Conservation (phyloP, 2,329 filamentous ascomycete species). For the Lasiodiplodia theobromae region DNA sequence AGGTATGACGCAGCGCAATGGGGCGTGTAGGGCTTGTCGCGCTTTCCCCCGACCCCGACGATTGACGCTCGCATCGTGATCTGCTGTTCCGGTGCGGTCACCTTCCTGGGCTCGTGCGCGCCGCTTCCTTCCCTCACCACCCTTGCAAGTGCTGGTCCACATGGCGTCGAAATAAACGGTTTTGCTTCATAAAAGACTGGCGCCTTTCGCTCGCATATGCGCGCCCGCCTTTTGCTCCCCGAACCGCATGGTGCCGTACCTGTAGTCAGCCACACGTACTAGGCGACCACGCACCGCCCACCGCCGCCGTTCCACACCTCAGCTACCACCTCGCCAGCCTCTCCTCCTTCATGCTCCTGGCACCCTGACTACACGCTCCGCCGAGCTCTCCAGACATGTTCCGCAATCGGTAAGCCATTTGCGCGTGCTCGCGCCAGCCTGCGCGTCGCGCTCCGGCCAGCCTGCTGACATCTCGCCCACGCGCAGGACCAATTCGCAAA, state of each 20-base stretch:
- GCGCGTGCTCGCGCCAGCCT: neutral
- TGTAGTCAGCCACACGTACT: conserved; percentile 27
- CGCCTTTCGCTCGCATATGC: conserved; percentile 26
- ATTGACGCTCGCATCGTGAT: conserved; percentile 28
- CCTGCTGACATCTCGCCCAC: conserved; percentile 27
- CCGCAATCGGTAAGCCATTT: conserved; percentile 53
- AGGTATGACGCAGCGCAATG: conserved; percentile 25
- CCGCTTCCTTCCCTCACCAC: conserved; percentile 27
- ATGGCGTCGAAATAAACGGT: conserved; percentile 29
- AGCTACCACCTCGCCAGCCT: conserved; percentile 3
- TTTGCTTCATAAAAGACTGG: conserved; percentile 29
- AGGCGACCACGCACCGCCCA: conserved; percentile 25
- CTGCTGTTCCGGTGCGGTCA: conserved; percentile 26
- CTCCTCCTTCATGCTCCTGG: conserved; percentile 41
- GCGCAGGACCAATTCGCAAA: conserved; percentile 76
- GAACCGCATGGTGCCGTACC: conserved; percentile 25
- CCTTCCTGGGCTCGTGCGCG: conserved; percentile 26
- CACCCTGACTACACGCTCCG: conserved; percentile 36
- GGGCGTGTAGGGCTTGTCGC: conserved; percentile 25
- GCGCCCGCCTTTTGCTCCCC: conserved; percentile 26
- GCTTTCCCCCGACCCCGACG: conserved; percentile 26
- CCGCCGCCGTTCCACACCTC: conserved; percentile 20
- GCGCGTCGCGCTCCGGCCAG: conserved; percentile 20
- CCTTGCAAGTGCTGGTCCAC: conserved; percentile 28
- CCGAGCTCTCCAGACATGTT: conserved; percentile 52